Conservation (phyloP, 1,139 yeast species). For the Torulaspora pretoriensis region DNA sequence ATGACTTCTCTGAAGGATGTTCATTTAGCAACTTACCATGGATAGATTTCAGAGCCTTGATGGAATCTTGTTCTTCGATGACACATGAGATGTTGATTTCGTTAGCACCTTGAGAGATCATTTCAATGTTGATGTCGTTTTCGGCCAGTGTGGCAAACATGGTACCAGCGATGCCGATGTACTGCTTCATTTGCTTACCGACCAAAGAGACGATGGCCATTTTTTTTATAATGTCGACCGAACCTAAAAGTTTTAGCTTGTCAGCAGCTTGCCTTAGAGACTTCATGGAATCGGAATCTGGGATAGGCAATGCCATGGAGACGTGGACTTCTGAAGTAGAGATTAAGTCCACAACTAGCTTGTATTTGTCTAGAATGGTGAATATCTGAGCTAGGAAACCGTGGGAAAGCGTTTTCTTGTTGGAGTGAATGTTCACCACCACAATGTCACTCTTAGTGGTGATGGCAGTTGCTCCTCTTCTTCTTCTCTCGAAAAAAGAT, state of each 20-base stretch:
- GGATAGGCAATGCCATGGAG: slow-evolving; percentile 91
- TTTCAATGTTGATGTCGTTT: slow-evolving; percentile 88
- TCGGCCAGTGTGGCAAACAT: slow-evolving; percentile 95
- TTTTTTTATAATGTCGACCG: slow-evolving; percentile 80
- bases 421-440: slow-evolving; percentile 88
- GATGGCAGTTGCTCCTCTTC: slow-evolving; percentile 91
- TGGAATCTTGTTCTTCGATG: slow-evolving; percentile 74
- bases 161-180: slow-evolving; percentile 94
- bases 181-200: slow-evolving; percentile 95
- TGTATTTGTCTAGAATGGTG: slow-evolving; percentile 76
- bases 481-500: slow-evolving; percentile 44
- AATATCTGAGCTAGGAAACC: slow-evolving; percentile 92
- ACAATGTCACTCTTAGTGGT: slow-evolving; percentile 91
- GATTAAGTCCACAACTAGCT: slow-evolving; percentile 87
- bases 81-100: slow-evolving; percentile 96
- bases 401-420: slow-evolving; percentile 86
- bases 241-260: slow-evolving; percentile 75
- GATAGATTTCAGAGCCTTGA: slow-evolving; percentile 79
- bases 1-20: slow-evolving; percentile 16
- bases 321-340: slow-evolving; percentile 97
- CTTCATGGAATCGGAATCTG: slow-evolving; percentile 54
- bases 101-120: slow-evolving; percentile 98
- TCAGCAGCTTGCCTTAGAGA: slow-evolving; percentile 64
- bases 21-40: slow-evolving; percentile 69
- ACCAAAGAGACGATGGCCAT: slow-evolving; percentile 91